phyloP scores from a whole-genome alignment of 1,139 yeast genomes.

The Hansenula lynferdii region DNA sequence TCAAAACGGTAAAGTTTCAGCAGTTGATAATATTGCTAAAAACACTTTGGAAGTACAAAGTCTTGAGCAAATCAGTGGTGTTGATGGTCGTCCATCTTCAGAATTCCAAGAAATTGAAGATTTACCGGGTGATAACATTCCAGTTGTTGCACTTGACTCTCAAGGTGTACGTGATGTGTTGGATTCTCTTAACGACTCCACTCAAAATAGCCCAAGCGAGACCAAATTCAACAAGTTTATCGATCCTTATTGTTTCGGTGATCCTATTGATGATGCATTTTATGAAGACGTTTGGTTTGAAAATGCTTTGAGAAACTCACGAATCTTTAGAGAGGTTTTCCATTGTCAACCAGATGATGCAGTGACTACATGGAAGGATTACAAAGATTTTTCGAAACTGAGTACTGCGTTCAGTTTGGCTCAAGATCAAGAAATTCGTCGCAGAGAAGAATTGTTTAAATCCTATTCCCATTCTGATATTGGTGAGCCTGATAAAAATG shows the following conservation, averaged over 20 bases:
- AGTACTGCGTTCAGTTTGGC: constrained; percentile 50
- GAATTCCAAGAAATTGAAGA: constrained; percentile 12
- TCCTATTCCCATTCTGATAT: constrained; percentile 2
- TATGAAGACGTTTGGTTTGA: constrained; percentile 88
- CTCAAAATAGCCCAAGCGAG: constrained; percentile 1
- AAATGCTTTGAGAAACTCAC: constrained; percentile 80
- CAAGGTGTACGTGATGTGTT: constrained; percentile 41
- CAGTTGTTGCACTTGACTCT: constrained; percentile 44
- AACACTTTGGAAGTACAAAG: background rate
- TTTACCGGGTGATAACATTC: constrained; percentile 32
- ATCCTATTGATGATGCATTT: constrained; percentile 75
- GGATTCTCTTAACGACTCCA: constrained; percentile 24
- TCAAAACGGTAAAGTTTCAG: constrained; percentile 19
- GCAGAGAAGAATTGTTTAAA: constrained; percentile 6
- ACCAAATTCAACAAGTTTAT: constrained; percentile 42
- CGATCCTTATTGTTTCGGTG: constrained; percentile 86
- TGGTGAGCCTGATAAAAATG: background rate
- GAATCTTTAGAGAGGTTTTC: constrained; percentile 77
- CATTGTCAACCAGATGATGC: constrained; percentile 93
- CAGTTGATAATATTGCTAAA: constrained; percentile 4
- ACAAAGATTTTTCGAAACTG: constrained; percentile 62
- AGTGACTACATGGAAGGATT: constrained; percentile 86
- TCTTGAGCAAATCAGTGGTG: background rate
- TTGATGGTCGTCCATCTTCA: background rate
- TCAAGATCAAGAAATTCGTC: constrained; percentile 33